A percentile compares a stretch with the other conserved stretches of the same genome.
Evolutionary conservation across 257 asterid species (phyloP).

Genomic region (Plantago ovata): DNA sequence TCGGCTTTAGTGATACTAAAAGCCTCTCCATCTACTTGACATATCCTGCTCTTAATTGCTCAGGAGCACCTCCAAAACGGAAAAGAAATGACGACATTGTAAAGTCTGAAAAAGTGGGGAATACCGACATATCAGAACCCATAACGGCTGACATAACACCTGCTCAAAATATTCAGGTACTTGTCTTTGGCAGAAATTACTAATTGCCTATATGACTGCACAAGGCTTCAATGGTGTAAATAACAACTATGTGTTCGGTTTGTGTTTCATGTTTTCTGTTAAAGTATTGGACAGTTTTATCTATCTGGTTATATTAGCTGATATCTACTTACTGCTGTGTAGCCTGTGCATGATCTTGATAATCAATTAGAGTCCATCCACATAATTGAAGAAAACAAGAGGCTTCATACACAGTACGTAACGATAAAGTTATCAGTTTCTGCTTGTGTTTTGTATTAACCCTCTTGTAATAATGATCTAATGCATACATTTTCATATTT

Average conservation of each 20-base stretch:
- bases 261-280: neutral
- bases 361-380: slow-evolving; percentile 31
- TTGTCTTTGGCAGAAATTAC: neutral
- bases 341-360: slow-evolving; percentile 39
- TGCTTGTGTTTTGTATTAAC: slow-evolving; percentile 6
- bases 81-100: slow-evolving; percentile 33
- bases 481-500: slow-evolving; percentile 15
- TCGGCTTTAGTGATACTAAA: neutral
- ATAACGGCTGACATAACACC: slow-evolving; percentile 22
- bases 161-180: slow-evolving; percentile 34
- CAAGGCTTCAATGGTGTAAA: neutral
- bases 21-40: neutral
- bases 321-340: slow-evolving; percentile 19
- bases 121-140: slow-evolving; percentile 28
- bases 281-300: neutral
- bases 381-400: slow-evolving; percentile 45
- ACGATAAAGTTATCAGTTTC: neutral
- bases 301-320: no score
- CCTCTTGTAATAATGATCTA: neutral
- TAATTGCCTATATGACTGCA: neutral
- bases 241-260: neutral
- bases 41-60: slow-evolving; percentile 18
- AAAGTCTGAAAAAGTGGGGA: slow-evolving; percentile 44
- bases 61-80: slow-evolving; percentile 45
- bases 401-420: slow-evolving; percentile 57